Base-by-base conservation (phyloP, 768 basidiomycete species). In the Termitomyces sp. region DNA sequence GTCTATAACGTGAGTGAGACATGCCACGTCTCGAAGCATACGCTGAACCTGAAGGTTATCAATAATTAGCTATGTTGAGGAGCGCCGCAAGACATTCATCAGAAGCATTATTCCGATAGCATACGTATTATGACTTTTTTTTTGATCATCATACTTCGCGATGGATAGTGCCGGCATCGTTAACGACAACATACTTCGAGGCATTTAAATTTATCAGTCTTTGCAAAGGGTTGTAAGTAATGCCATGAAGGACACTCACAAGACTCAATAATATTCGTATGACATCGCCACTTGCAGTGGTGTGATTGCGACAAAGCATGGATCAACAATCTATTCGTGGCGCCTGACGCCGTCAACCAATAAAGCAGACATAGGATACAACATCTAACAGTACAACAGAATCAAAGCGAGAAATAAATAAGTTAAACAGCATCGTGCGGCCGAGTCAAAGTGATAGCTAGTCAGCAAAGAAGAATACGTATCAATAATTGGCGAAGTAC, bases 361-460 rank as follows among this genome's bases (percentile, higher is more conserved):
- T 57, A 42, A 13, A 48, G 54, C 36, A 37, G 20, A 22, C 39
- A 47, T 58, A 58, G 44, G 57, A 47, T 56, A 60, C 55, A 60
- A 44, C 34, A 56, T 42, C 14, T 30, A 59, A 50, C 37, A 43
- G 32, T 49, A 55, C 53, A 59, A 59, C 39, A 39, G n/a, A 30
- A 26, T 27, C 26, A 56, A 56, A 47, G 44, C 42, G 36, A 54
- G 32, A 30, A 47, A 24, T 26, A 27, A 58, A 58, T 58, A 58
- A 58, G 52, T 58, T 58, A 58, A 22, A 42, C 33, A 40, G n/a
- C 45, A 16, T 34, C 37, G 32, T 9, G 43, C 34, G 48, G 20
- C 14, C 27, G 14, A 44, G 40, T 18, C 24, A 14, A 27, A 42
- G 30, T 37, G 37, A 52, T n/a, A 57, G 33, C 56, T 39, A 37